Base-by-base conservation (phyloP, 768 basidiomycete species). In the Trametes meyenii region DNA sequence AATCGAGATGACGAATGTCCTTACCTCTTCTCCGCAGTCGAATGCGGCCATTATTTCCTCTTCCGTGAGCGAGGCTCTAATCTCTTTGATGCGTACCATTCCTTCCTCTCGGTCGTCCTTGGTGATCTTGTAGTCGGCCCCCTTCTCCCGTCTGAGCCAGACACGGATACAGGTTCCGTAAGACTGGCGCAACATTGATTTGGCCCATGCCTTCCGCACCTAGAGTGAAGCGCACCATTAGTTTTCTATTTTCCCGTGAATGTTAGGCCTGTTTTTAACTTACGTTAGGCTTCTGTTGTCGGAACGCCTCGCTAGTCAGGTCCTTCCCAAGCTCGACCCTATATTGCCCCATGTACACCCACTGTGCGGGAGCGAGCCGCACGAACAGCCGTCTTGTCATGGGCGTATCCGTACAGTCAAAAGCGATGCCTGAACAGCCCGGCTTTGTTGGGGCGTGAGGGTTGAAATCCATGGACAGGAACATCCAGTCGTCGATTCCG, bases 331-430 rank as follows among this genome's bases (percentile, higher is more conserved):
- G 53, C 23, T 26, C 40, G 24, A 29, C n/a, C 40, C n/a, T 43
- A 17, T 55, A 55, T 19, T 55, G 23, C 16, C 53, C 53, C 40
- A 55, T 26, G 23, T 55, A 55, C 5, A 55, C 26, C 53, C 53
- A 44, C 7, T 24, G 17, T 5, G 19, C 36, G 11, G 50, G n/a
- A 13, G 4, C 36, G 4, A 52, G 8, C 36, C 50, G 8, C 35
- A 52, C 50, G 13, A 52, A 52, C 19, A 36, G 38, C 10, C 50
- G 50, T 19, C n/a, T n/a, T 8, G 21, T 10, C 12, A 24, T 11
- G 36, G 14, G 5, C 16, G 3, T n/a, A 11, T 36, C 19, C 36
- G n/a, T 17, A 10, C 19, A 4, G 4, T 3, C 38, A 19, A 52
- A 52, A 2, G 16, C 11, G 11, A 40, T 21, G 21, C 50, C 50